Percentiles rank a stretch among this genome's conserved stretches.
These are phyloP conservation scores for Coprinopsis sp. DNA, from an alignment of 768 basidiomycete species.

Conservation along the genomic window DNA sequence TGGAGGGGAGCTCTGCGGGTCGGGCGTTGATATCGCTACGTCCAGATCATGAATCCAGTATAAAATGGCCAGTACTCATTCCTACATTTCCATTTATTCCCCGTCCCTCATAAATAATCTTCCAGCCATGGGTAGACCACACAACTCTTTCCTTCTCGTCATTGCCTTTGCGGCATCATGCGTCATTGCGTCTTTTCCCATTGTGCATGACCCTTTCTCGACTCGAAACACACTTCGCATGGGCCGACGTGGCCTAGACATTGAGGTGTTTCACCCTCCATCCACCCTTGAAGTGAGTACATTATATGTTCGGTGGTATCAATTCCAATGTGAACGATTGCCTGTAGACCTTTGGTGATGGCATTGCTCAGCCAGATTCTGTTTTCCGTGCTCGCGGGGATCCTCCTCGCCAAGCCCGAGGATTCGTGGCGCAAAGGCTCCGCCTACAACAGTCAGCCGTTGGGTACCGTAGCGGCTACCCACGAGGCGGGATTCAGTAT, in stretches of 20 bases:
- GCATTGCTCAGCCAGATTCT: not conserved
- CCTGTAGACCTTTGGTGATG: constrained; percentile 4
- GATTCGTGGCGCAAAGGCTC: not conserved
- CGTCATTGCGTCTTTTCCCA: too few relatives aligned
- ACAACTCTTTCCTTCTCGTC: too few relatives aligned
- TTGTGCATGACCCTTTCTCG: too few relatives aligned
- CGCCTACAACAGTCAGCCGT: not conserved
- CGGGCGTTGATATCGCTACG: too few relatives aligned
- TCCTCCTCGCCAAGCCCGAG: not conserved
- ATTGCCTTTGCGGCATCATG: too few relatives aligned
- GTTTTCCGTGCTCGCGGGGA: not conserved
- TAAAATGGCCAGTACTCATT: too few relatives aligned
- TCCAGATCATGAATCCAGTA: too few relatives aligned
- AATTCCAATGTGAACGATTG: not conserved
- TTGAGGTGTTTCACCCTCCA: constrained; percentile 24
- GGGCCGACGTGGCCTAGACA: constrained; percentile 6
- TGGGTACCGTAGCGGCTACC: constrained; percentile 2
- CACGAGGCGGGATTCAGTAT: not conserved
- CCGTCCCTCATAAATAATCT: too few relatives aligned
- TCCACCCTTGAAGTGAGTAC: constrained; percentile 19
- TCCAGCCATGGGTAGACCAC: too few relatives aligned
- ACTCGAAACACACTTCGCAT: not conserved
- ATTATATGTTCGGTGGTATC: not conserved
- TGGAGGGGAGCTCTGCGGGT: too few relatives aligned
- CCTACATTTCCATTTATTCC: too few relatives aligned